These are phyloP conservation scores for Funneliformis geosporum DNA, from an alignment of 192 early-diverging fungal genomes.

Conservation along the genomic window DNA sequence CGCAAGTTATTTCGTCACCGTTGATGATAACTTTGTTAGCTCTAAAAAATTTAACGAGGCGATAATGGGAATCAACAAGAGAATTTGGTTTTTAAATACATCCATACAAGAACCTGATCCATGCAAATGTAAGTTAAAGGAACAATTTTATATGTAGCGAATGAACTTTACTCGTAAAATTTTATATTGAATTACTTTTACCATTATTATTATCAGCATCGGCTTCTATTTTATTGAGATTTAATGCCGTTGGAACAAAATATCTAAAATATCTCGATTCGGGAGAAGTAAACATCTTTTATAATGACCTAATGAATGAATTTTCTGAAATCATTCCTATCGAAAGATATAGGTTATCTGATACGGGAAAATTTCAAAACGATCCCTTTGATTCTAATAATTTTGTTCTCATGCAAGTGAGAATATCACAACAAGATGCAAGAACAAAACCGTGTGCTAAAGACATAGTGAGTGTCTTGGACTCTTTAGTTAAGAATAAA, in stretches of 20 bases:
- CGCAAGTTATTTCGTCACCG: neutral
- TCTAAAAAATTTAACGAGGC: neutral
- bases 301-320: neutral
- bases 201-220: neutral
- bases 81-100: neutral
- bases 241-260: neutral
- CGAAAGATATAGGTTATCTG: neutral
- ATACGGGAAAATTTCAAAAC: neutral
- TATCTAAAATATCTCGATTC: neutral
- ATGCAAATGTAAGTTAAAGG: neutral
- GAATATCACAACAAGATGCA: neutral
- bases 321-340: neutral
- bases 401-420: neutral
- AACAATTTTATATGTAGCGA: neutral
- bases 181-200: too few relatives aligned
- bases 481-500: slow-evolving; percentile 16
- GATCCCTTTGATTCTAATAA: neutral
- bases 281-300: neutral
- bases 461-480: neutral
- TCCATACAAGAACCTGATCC: neutral
- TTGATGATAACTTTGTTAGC: neutral
- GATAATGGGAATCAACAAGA: neutral
- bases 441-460: neutral
- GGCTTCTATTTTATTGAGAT: neutral
- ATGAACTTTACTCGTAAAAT: too few relatives aligned